Conservation (phyloP, 306 rosid species). For the Vigna mungo region DNA sequence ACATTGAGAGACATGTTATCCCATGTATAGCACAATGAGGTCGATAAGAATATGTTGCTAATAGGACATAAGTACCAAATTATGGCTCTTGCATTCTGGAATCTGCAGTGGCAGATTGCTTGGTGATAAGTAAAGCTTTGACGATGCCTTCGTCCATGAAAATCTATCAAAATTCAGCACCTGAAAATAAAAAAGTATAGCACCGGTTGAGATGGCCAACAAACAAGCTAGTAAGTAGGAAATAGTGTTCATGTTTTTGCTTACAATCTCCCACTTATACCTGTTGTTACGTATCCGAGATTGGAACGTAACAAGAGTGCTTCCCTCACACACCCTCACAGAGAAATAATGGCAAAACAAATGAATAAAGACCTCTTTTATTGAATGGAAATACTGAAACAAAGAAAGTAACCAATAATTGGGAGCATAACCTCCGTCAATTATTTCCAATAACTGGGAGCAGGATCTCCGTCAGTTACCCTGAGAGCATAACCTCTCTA, state of each 20-base stretch:
- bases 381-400: too few relatives aligned
- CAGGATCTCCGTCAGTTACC: too few relatives aligned
- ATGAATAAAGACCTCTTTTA: too few relatives aligned
- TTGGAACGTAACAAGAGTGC: too few relatives aligned
- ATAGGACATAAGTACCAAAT: constrained; percentile 61
- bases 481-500: too few relatives aligned
- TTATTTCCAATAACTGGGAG: too few relatives aligned
- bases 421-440: too few relatives aligned
- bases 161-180: constrained; percentile 86
- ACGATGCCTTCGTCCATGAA: constrained; percentile 80
- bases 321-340: too few relatives aligned
- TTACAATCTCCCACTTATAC: constrained; percentile 45
- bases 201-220: constrained; percentile 4
- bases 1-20: constrained; percentile 1
- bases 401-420: too few relatives aligned
- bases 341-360: too few relatives aligned
- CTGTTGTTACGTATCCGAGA: too few relatives aligned
- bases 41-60: not conserved
- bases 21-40: not conserved
- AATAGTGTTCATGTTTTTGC: constrained; percentile 6
- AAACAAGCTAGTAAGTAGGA: not conserved
- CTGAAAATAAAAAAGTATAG: constrained; percentile 49
- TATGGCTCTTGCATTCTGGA: constrained; percentile 95
- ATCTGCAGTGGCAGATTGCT: constrained; percentile 86
- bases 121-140: constrained; percentile 89